These are phyloP conservation scores for Pyrenula aspistea DNA, from an alignment of 495 filamentous ascomycete genomes.

Conservation along the genomic window DNA sequence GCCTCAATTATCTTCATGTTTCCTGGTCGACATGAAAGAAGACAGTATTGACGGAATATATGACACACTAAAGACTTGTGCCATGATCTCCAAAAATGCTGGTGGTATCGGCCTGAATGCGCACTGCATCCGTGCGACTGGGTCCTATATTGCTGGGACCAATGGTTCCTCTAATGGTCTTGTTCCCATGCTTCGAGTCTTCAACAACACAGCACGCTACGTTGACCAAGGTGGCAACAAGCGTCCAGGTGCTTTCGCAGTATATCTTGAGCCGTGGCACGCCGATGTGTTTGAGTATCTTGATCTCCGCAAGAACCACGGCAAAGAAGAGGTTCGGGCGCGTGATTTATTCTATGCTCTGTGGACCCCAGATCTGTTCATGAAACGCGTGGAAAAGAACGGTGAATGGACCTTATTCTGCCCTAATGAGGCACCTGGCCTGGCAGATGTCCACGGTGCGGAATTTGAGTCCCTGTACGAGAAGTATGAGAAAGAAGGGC, in stretches of 20 bases:
- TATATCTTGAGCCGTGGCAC: slow-evolving; percentile 99
- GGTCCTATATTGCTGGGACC: slow-evolving; percentile 93
- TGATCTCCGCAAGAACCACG: slow-evolving; percentile 97
- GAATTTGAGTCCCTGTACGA: slow-evolving; percentile 94
- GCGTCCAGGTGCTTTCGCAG: slow-evolving; percentile 94
- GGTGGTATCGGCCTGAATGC: slow-evolving; percentile 94
- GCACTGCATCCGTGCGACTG: slow-evolving; percentile 90
- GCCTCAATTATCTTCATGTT: slow-evolving; percentile 91
- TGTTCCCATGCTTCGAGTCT: slow-evolving; percentile 94
- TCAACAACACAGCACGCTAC: slow-evolving; percentile 97
- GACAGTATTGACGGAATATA: slow-evolving; percentile 99
- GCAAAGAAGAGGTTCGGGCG: slow-evolving; percentile 93
- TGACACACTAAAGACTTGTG: slow-evolving; percentile 96
- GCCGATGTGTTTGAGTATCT: slow-evolving; percentile 95
- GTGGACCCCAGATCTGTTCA: slow-evolving; percentile 98
- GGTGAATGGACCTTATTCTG: slow-evolving; percentile 95
- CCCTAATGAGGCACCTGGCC: slow-evolving; percentile 84
- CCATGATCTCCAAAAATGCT: slow-evolving; percentile 98
- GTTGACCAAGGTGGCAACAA: slow-evolving; percentile 99
- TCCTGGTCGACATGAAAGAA: slow-evolving; percentile 96
- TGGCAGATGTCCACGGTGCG: slow-evolving; percentile 93
- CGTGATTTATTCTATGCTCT: slow-evolving; percentile 96
- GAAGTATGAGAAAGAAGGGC: slow-evolving; percentile 81
- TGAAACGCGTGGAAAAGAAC: slow-evolving; percentile 97
- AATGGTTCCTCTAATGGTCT: slow-evolving; percentile 97